These are phyloP conservation scores for Citrullus mucosospermus DNA, from an alignment of 306 rosid species.

Conservation along the genomic window DNA sequence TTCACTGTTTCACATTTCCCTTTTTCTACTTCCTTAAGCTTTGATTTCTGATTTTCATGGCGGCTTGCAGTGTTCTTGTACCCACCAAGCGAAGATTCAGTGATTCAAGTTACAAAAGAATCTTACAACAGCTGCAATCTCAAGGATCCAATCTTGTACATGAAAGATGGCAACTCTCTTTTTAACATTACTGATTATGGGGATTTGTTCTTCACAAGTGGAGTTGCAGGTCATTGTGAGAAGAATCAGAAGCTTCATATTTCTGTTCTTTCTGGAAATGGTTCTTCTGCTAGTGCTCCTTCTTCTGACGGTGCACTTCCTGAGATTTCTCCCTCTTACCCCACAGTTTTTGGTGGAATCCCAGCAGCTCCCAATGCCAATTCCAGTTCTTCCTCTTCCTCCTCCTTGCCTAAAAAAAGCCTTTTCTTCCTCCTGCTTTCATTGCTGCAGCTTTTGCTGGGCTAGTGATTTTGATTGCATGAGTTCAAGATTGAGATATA, in stretches of 20 bases:
- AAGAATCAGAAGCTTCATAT: conserved; percentile 65
- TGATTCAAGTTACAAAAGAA: conserved; percentile 59
- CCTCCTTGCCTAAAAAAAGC: conserved; percentile 23
- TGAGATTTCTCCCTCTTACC: conserved; percentile 62
- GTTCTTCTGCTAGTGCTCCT: conserved; percentile 21
- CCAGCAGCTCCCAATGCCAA: conserved; percentile 34
- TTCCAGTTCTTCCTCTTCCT: conserved; percentile 22
- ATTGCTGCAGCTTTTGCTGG: conserved; percentile 18
- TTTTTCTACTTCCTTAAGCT: neutral
- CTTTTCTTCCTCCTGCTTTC: conserved; percentile 1
- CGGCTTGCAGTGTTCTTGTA: conserved; percentile 57
- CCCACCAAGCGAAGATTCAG: conserved; percentile 94
- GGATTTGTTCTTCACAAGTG: conserved; percentile 71
- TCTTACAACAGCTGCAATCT: conserved; percentile 58
- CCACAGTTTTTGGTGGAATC: conserved; percentile 59
- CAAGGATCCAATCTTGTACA: conserved; percentile 59
- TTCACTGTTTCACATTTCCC: neutral
- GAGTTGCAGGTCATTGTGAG: conserved; percentile 48
- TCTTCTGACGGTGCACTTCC: conserved; percentile 43
- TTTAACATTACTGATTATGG: conserved; percentile 64
- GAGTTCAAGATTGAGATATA: neutral
- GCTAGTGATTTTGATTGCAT: neutral
- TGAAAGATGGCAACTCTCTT: conserved; percentile 77
- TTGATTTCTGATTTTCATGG: neutral
- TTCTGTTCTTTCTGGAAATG: conserved; percentile 31